Evolutionary conservation across 345 rosid species (phyloP), one percentile per base, ranked within the genome.

Genomic region (Aquilaria yunnanensis): DNA sequence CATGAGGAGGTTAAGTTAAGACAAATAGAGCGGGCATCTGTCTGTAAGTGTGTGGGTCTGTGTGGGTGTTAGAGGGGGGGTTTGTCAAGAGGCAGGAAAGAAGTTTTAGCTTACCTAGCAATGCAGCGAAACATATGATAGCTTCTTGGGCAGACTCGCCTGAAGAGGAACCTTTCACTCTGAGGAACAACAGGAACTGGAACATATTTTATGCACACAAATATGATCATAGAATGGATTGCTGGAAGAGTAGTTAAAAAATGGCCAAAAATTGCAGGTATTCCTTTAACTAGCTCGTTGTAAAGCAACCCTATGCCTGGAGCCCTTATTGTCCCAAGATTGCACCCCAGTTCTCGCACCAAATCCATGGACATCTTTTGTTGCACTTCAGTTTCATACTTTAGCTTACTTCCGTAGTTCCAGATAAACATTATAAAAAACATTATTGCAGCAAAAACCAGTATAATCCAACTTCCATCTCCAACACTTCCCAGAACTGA

Each of bases 391-490:
- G 97, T 90, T 79, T 94, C 99, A 65, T 94, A 90, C 69, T 85
- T 88, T 45, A 94, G 88, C 79, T 94, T 90, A 75, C 99, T 94
- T 66, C 99, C 99, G 68, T 94, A 94, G 77, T 94, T 90, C 96
- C 99, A 90, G 51, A 94, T 61, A 57, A 74, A 90, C 96, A 91
- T 94, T 65, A 94, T 83, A 53, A 85, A 74, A 77, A 94, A 90
- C 99, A 90, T 88, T 57, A 85, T 69, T 41, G 74, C 81, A 49
- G 97, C 84, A 78, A 90, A 94, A 60, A 90, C 96, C 80, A 90
- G 68, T 63, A 94, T 75, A 67, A 90, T 87, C 99, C 97, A 94
- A 83, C 99, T 94, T 67, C 99, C 99, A 73, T 88, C 97, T 47
- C 78, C 78, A 63, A 90, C 85, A 62, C 85, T 76, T 61, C 83